phyloP scores from a whole-genome alignment of 139 green algal genomes.

The Chlamydomonas applanata region DNA sequence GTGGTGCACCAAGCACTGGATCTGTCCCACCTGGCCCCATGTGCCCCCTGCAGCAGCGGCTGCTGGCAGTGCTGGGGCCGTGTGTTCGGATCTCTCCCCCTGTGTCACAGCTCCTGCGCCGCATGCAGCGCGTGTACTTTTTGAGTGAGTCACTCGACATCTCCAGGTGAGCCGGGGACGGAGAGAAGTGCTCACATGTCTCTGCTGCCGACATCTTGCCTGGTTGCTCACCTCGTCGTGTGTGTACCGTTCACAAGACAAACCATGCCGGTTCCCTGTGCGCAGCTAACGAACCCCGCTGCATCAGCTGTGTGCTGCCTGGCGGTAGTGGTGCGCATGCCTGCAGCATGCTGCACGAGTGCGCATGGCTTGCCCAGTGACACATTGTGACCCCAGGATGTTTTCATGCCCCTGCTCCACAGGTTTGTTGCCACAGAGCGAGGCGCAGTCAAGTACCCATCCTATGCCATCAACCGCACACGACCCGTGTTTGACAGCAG shows the following conservation, averaged over 20 bases:
- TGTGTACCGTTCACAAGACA: too few species aligned
- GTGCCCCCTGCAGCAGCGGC: constrained; percentile 4
- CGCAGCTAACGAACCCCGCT: too few species aligned
- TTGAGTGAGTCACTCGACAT: constrained; percentile 68
- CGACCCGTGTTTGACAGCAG: constrained; percentile 47
- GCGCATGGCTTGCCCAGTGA: neutral
- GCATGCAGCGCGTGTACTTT: constrained; percentile 80
- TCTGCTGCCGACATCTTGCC: neutral
- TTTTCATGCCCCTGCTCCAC: neutral
- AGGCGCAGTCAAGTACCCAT: constrained; percentile 66
- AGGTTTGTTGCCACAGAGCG: constrained; percentile 69
- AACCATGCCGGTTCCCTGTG: too few species aligned
- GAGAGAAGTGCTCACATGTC: neutral
- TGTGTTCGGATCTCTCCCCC: constrained; percentile 3
- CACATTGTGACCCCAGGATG: too few species aligned
- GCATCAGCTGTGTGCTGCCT: too few species aligned
- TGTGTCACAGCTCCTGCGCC: constrained; percentile 23
- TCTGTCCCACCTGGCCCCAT: neutral
- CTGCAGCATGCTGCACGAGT: neutral
- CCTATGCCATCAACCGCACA: constrained; percentile 51
- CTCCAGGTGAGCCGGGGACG: constrained; percentile 28
- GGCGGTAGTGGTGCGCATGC: too few species aligned
- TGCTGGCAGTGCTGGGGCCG: constrained; percentile 2
- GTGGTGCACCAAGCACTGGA: neutral
- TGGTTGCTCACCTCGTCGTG: too few species aligned